A percentile compares a stretch with the other conserved stretches of the same genome.
phyloP scores from a whole-genome alignment of 768 basidiomycete species.

The Leccinum boreale region DNA sequence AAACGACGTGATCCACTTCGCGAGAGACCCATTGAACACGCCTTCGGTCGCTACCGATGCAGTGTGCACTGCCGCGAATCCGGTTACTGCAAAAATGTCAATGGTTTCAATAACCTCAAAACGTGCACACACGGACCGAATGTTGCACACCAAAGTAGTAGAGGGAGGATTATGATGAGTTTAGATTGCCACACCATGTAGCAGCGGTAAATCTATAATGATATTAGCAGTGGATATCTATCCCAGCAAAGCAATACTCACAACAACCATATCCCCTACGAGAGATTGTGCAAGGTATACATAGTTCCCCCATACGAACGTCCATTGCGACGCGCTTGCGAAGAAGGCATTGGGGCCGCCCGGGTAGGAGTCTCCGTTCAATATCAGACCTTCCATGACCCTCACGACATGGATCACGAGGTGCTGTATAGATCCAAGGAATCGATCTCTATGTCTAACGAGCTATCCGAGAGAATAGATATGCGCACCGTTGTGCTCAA shows the following conservation, averaged over 20 bases:
- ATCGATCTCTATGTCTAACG: neutral
- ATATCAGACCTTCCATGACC: slow-evolving; percentile 26
- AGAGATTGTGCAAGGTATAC: slow-evolving; percentile 26
- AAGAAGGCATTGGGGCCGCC: slow-evolving; percentile 27
- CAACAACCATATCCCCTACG: slow-evolving; percentile 30
- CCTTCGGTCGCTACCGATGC: neutral
- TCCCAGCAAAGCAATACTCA: slow-evolving; percentile 5
- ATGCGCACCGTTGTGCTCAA: slow-evolving; percentile 30
- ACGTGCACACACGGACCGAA: slow-evolving; percentile 14
- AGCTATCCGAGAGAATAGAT: neutral
- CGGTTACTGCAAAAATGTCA: slow-evolving; percentile 13
- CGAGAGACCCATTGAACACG: slow-evolving; percentile 23
- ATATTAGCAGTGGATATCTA: neutral
- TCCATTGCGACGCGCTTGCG: slow-evolving; percentile 22
- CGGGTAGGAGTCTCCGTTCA: slow-evolving; percentile 11
- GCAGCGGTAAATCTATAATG: slow-evolving; percentile 24
- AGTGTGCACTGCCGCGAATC: slow-evolving; percentile 6
- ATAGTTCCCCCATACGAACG: slow-evolving; percentile 28
- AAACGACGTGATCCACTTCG: slow-evolving; percentile 35
- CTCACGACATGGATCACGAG: slow-evolving; percentile 25
- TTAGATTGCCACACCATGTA: slow-evolving; percentile 33
- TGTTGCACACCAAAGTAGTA: slow-evolving; percentile 27
- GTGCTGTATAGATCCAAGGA: slow-evolving; percentile 16
- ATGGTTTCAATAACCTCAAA: neutral
- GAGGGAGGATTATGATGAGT: slow-evolving; percentile 26